Conservation (phyloP, 805 yeast species). For the Ogataea trehalophila region DNA sequence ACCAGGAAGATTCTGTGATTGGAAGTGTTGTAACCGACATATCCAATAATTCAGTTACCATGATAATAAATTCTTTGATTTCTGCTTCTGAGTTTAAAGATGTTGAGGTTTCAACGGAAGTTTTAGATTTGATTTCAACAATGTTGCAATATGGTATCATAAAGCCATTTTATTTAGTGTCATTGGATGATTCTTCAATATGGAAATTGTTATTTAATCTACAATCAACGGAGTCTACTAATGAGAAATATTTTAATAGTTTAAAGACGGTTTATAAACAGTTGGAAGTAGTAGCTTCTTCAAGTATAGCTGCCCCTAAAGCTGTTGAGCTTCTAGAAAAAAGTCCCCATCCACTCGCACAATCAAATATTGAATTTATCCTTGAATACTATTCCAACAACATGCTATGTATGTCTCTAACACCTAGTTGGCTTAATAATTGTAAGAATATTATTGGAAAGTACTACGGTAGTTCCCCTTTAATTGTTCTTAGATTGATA, state of each 20-base stretch:
- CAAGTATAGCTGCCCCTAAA: constrained; percentile 5
- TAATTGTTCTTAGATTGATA: constrained; percentile 16
- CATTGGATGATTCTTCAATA: constrained; percentile 3
- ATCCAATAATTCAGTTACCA: constrained; percentile 11
- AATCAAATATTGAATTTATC: constrained; percentile 30
- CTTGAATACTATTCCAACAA: constrained; percentile 44
- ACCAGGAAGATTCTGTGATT: constrained; percentile 2
- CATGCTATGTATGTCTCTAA: constrained; percentile 49
- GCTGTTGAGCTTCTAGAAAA: constrained; percentile 15
- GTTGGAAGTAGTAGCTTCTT: constrained; percentile 11
- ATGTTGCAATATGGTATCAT: background rate
- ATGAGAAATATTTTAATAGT: background rate
- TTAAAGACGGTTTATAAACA: constrained; percentile 11
- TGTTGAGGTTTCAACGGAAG: constrained; percentile 9
- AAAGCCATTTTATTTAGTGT: constrained; percentile 6
- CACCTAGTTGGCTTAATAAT: constrained; percentile 48
- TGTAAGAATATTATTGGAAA: constrained; percentile 39
- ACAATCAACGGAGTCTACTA: background rate
- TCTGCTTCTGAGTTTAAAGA: constrained; percentile 7
- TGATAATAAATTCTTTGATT: constrained; percentile 12
- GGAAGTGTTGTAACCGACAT: constrained; percentile 14
- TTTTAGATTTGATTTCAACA: constrained; percentile 1
- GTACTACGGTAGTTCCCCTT: constrained; percentile 32
- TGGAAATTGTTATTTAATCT: constrained; percentile 12
- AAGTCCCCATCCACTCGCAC: constrained; percentile 13